Percentiles rank a stretch among this genome's conserved stretches.
Conservation (phyloP, 306 rosid genomes). For the Malus orientalis region DNA sequence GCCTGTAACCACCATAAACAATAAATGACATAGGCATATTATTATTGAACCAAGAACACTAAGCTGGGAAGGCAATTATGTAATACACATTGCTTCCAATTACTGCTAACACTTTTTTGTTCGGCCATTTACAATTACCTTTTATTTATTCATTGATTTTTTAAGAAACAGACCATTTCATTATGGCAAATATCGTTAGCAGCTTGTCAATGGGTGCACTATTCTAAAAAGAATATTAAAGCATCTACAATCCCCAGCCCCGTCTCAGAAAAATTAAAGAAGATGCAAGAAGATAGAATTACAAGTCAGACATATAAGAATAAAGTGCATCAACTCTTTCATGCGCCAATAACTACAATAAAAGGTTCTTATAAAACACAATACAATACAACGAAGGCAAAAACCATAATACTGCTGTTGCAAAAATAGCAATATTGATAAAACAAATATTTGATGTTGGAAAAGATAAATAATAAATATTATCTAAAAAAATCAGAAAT, state of each 20-base stretch:
- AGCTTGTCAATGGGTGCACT: not conserved
- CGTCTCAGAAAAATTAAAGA: not conserved
- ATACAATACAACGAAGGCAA: not conserved
- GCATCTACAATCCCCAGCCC: not conserved
- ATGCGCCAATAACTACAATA: not conserved
- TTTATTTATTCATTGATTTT: no score
- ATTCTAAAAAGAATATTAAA: not conserved
- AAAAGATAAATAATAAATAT: not conserved
- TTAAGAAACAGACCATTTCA: not conserved
- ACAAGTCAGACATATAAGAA: not conserved
- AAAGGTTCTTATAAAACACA: not conserved
- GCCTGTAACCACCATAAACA: conserved; percentile 28
- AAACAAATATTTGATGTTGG: not conserved
- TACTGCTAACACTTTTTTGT: not conserved
- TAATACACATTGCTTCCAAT: not conserved
- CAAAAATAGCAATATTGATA: not conserved
- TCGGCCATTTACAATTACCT: not conserved
- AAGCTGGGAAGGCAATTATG: not conserved
- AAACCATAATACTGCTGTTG: not conserved
- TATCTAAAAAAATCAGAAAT: not conserved
- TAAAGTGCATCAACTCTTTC: not conserved
- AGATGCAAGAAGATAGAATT: not conserved
- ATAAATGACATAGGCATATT: not conserved
- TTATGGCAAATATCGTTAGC: not conserved
- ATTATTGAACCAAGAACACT: not conserved